A percentile compares a stretch with the other conserved stretches of the same genome.
These are phyloP conservation scores for Pyrenophora teres DNA, from an alignment of 2,329 filamentous ascomycete species.

Conservation along the genomic window DNA sequence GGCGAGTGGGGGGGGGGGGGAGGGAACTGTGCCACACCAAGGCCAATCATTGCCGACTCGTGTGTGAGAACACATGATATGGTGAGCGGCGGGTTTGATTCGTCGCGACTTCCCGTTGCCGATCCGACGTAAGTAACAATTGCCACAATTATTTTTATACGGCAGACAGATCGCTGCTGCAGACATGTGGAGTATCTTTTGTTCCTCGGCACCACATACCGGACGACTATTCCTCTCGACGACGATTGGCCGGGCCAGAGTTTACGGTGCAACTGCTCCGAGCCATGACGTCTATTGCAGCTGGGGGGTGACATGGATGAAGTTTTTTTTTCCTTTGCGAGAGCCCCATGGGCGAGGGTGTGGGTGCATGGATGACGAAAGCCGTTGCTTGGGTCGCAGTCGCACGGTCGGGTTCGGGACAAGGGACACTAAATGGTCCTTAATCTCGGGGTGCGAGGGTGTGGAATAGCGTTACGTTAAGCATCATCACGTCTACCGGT, in stretches of 20 bases:
- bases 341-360: constrained; percentile 7
- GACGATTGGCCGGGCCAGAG: constrained; percentile 17
- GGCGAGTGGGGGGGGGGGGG: no score
- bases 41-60: constrained; percentile 24
- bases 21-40: constrained; percentile 22
- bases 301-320: neutral
- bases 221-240: constrained; percentile 17
- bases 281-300: constrained; percentile 2
- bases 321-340: constrained; percentile 8
- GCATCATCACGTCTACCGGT: no score
- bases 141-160: constrained; percentile 44
- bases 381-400: constrained; percentile 17
- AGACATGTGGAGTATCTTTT: constrained; percentile 13
- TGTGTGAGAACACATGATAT: no score
- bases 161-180: constrained; percentile 8
- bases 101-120: constrained; percentile 23
- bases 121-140: constrained; percentile 22
- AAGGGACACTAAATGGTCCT: constrained; percentile 41
- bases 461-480: constrained; percentile 24
- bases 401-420: constrained; percentile 25
- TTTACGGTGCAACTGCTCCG: constrained; percentile 12
- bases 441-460: constrained; percentile 44
- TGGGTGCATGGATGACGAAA: constrained; percentile 22
- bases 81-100: constrained; percentile 20
- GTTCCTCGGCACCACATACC: constrained; percentile 16